A percentile compares a stretch with the other conserved stretches of the same genome.
Evolutionary conservation across 352 stramenopile genomes (phyloP).

Genomic region (Phytophthora idaei): DNA sequence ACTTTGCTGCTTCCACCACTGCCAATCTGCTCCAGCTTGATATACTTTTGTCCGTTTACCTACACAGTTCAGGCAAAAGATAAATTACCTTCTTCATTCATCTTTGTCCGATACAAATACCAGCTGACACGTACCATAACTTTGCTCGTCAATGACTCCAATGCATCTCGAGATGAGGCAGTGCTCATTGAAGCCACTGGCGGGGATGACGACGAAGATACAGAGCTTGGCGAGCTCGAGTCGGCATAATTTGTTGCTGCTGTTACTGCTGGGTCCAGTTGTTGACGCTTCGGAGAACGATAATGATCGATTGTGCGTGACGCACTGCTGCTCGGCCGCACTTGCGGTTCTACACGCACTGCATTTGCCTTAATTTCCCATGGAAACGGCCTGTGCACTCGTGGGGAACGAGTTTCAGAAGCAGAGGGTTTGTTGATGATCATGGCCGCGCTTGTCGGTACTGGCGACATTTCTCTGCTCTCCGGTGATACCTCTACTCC

Average conservation of each 20-base stretch:
- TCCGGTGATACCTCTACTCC: background rate
- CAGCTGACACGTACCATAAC: slow-evolving; percentile 47
- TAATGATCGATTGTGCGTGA: slow-evolving; percentile 33
- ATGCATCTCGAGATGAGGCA: slow-evolving; percentile 42
- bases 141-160: slow-evolving; percentile 62
- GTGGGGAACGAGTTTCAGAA: slow-evolving; percentile 12
- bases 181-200: slow-evolving; percentile 37
- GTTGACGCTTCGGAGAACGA: slow-evolving; percentile 58
- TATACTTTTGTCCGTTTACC: slow-evolving; percentile 93
- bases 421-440: slow-evolving; percentile 3
- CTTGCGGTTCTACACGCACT: slow-evolving; percentile 1
- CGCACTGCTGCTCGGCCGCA: slow-evolving; percentile 5
- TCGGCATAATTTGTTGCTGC: slow-evolving; percentile 36
- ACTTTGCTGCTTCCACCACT: slow-evolving; percentile 98
- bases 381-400: slow-evolving; percentile 16
- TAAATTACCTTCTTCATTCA: background rate
- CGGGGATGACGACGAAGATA: slow-evolving; percentile 66
- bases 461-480: slow-evolving; percentile 2
- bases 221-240: slow-evolving; percentile 53
- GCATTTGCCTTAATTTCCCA: slow-evolving; percentile 13
- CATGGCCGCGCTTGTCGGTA: background rate
- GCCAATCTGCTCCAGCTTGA: slow-evolving; percentile 96
- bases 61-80: slow-evolving; percentile 21
- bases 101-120: background rate
- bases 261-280: slow-evolving; percentile 31